These are phyloP conservation scores for Naematelia encephala DNA, from an alignment of 768 basidiomycete genomes.

Conservation along the genomic window DNA sequence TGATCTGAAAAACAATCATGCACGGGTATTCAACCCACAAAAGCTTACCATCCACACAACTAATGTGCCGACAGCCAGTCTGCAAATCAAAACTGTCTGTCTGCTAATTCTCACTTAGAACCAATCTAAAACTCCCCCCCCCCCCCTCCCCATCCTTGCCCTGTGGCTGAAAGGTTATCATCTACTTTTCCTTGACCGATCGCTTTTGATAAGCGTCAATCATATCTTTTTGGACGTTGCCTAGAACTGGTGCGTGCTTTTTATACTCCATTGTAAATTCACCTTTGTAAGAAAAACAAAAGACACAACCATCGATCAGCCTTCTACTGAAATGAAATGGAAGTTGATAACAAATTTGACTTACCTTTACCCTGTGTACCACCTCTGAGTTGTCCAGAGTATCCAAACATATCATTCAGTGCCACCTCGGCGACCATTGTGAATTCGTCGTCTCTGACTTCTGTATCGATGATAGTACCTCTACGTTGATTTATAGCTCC, in stretches of 20 bases:
- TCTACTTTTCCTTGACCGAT: not conserved
- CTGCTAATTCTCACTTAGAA: too few relatives aligned
- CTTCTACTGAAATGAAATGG: too few relatives aligned
- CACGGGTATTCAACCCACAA: not conserved
- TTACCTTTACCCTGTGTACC: constrained; percentile 96
- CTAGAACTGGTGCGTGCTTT: constrained; percentile 78
- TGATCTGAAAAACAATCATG: too few relatives aligned
- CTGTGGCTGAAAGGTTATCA: not conserved
- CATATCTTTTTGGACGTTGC: constrained; percentile 81
- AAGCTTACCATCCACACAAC: not conserved
- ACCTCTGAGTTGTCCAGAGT: constrained; percentile 87
- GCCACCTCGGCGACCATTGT: constrained; percentile 85
- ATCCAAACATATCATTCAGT: constrained; percentile 97
- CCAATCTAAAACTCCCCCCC: too few relatives aligned
- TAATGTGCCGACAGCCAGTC: not conserved
- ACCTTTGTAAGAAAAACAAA: constrained; percentile 32
- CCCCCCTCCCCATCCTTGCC: not conserved
- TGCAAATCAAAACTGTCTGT: not conserved
- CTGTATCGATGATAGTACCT: constrained; percentile 91
- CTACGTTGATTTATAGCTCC: constrained; percentile 88
- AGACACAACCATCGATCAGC: too few relatives aligned
- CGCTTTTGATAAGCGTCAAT: constrained; percentile 77
- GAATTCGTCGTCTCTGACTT: constrained; percentile 96
- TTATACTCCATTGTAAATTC: constrained; percentile 61
- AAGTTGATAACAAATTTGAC: too few relatives aligned